phyloP scores from a whole-genome alignment of 1,284 basidiomycete genomes.

The Thecaphora frezii region DNA sequence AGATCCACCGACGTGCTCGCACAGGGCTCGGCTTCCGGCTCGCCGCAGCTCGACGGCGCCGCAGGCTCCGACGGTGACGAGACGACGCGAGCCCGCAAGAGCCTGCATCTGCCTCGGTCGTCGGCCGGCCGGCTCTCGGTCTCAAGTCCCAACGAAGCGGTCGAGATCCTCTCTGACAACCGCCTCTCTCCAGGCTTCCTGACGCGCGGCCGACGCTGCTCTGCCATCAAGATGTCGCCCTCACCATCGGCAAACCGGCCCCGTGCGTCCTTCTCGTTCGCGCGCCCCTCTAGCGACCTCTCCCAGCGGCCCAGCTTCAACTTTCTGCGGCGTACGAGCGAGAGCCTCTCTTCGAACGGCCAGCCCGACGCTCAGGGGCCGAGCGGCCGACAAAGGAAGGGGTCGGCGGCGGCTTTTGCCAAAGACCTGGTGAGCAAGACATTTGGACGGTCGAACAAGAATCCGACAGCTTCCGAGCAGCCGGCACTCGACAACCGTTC shows the following conservation, averaged over 20 bases:
- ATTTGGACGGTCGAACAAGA: constrained; percentile 21
- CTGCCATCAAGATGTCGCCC: constrained; percentile 1
- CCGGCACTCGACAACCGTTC: too few relatives aligned
- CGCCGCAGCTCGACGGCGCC: constrained; percentile 24
- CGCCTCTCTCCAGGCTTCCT: neutral
- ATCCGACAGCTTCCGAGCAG: neutral
- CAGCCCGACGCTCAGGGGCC: neutral
- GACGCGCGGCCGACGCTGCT: neutral
- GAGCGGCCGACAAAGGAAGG: neutral
- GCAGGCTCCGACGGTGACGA: constrained; percentile 6
- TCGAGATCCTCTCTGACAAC: neutral
- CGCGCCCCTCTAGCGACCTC: constrained; percentile 7
- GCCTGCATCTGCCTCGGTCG: neutral
- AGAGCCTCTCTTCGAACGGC: constrained; percentile 13
- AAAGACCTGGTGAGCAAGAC: constrained; percentile 23
- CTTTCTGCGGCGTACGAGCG: constrained; percentile 23
- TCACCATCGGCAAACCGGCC: neutral
- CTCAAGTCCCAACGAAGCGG: neutral
- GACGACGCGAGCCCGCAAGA: neutral
- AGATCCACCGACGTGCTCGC: too few relatives aligned
- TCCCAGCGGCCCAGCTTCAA: constrained; percentile 23
- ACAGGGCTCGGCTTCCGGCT: constrained; percentile 23
- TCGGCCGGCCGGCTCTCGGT: neutral
- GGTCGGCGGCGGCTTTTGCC: constrained; percentile 6
- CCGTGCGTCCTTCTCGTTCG: neutral